Evolutionary conservation across 202 grass and related monocot genomes (phyloP).

Genomic region (Panicum hallii): DNA sequence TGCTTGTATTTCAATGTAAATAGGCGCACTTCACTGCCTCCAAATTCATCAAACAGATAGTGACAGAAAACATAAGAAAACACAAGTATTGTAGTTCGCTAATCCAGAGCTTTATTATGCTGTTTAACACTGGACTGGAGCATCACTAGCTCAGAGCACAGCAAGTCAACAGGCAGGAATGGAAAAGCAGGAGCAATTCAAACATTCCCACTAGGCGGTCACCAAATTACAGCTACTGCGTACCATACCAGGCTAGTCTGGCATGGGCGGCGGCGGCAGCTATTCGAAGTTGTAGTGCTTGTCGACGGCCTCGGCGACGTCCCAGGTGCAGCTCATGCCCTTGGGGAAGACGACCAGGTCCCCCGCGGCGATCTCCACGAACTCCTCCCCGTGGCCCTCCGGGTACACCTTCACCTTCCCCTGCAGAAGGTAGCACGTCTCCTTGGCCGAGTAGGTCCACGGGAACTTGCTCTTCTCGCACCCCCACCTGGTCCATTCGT

Average conservation of each 20-base stretch:
- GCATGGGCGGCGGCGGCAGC: not conserved
- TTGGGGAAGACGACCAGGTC: conserved; percentile 89
- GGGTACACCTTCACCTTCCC: conserved; percentile 97
- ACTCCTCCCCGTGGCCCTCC: conserved; percentile 71
- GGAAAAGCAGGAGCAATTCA: not conserved
- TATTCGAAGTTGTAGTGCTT: conserved; percentile 94
- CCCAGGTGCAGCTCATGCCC: conserved; percentile 92
- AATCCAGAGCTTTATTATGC: conserved; percentile 32
- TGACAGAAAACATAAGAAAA: not conserved
- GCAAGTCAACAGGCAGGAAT: not conserved
- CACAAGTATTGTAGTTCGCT: not conserved
- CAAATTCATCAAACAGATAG: not conserved
- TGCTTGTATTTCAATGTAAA: not conserved
- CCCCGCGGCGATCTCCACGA: conserved; percentile 79
- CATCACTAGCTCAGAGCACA: not conserved
- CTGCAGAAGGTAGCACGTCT: conserved; percentile 93
- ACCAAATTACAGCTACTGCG: not conserved
- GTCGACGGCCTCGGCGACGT: conserved; percentile 79
- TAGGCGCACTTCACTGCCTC: not conserved
- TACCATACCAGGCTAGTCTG: not conserved
- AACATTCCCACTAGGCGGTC: not conserved
- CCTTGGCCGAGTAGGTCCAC: conserved; percentile 85
- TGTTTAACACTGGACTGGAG: not conserved
- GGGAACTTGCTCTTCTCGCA: conserved; percentile 82
- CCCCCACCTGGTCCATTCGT: conserved; percentile 58